phyloP scores from a whole-genome alignment of 106 monocot genomes.

The Dioscorea alata region DNA sequence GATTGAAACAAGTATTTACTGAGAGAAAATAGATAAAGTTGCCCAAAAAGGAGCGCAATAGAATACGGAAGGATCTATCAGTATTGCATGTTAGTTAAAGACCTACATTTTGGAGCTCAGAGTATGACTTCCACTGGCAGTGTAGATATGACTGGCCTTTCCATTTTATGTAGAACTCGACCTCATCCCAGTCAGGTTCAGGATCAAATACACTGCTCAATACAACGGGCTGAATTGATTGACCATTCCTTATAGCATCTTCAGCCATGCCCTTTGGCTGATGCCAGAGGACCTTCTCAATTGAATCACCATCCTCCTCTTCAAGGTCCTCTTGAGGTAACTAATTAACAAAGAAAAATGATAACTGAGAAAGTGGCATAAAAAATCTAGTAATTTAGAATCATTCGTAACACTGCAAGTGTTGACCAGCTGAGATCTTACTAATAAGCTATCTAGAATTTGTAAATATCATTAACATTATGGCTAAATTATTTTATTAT shows the following conservation, averaged over 20 bases:
- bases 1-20: too few species aligned
- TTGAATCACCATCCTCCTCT: slow-evolving; percentile 91
- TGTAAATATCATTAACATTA: too few species aligned
- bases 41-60: too few species aligned
- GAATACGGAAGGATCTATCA: not conserved
- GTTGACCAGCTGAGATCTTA: too few species aligned
- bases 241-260: slow-evolving; percentile 60
- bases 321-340: slow-evolving; percentile 60
- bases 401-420: too few species aligned
- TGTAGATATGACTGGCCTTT: slow-evolving; percentile 97
- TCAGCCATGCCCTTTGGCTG: slow-evolving; percentile 74
- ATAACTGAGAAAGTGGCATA: too few species aligned
- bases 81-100: not conserved
- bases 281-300: slow-evolving; percentile 94
- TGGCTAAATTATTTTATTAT: too few species aligned
- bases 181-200: slow-evolving; percentile 74
- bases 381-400: too few species aligned
- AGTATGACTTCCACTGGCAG: slow-evolving; percentile 82
- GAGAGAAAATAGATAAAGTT: too few species aligned
- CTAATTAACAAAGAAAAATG: slow-evolving; percentile 10
- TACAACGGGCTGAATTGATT: slow-evolving; percentile 54
- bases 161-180: slow-evolving; percentile 95
- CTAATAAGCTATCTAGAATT: too few species aligned
- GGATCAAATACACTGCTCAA: slow-evolving; percentile 28
- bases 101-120: slow-evolving; percentile 88